A percentile compares a stretch with the other conserved stretches of the same genome.
These are phyloP conservation scores for Lasiosphaeria ovina DNA, from an alignment of 495 filamentous ascomycete species.

Conservation along the genomic window DNA sequence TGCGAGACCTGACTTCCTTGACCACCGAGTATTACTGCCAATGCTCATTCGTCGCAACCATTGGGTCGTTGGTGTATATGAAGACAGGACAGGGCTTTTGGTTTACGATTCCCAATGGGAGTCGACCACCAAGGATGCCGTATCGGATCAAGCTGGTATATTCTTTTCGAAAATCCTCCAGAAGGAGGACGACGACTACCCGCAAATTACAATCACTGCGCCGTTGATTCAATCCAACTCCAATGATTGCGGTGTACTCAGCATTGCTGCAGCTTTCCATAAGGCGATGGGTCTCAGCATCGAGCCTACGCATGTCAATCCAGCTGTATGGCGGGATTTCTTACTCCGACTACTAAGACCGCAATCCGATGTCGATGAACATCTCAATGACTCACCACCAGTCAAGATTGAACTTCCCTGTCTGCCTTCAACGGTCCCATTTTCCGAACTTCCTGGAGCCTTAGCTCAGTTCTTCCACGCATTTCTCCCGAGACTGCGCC, in stretches of 20 bases:
- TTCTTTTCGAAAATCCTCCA: constrained; percentile 8
- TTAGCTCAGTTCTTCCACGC: constrained; percentile 1
- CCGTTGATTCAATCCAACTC: constrained; percentile 2
- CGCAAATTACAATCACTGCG: constrained; percentile 7
- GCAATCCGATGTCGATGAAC: background rate
- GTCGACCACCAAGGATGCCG: background rate
- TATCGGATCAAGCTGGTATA: constrained; percentile 4
- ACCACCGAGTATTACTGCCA: constrained; percentile 3
- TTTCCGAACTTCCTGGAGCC: constrained; percentile 6
- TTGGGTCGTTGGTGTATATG: constrained; percentile 10
- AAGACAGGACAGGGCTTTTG: constrained; percentile 5
- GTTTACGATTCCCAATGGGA: constrained; percentile 5
- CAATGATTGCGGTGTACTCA: constrained; percentile 8
- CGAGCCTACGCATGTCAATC: constrained; percentile 9
- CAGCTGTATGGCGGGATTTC: constrained; percentile 8
- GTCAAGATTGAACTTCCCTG: constrained; percentile 3
- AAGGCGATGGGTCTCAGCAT: constrained; percentile 5
- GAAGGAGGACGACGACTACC: constrained; percentile 1
- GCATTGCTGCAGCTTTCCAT: constrained; percentile 9
- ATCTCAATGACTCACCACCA: background rate
- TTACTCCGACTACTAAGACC: constrained; percentile 6
- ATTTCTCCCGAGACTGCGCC: background rate
- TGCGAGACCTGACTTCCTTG: constrained; percentile 1
- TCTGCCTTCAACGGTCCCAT: constrained; percentile 5
- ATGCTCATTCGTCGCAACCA: constrained; percentile 10